Evolutionary conservation across 768 basidiomycete genomes (phyloP), one percentile per base, ranked within the genome.

Genomic region (Harrya chromipes): DNA sequence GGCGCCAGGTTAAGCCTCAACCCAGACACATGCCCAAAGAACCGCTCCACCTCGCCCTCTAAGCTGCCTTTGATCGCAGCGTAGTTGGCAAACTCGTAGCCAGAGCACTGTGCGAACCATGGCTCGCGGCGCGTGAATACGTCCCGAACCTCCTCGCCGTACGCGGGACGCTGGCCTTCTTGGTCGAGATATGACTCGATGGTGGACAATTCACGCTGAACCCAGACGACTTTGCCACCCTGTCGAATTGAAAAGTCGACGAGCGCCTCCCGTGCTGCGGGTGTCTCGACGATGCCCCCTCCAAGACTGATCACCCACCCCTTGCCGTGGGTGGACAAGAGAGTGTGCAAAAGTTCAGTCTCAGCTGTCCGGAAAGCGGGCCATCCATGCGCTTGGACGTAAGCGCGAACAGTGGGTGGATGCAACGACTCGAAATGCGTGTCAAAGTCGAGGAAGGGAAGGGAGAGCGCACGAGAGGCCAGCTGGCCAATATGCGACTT

Each of bases 281-380:
- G 77, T 0, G 84, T 89, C 70, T 99, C 95, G 26, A 98, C 91
- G 49, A 98, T 84, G 1, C 95, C 95, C 4, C 97, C 97, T 4
- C 97, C 95, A 17, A 97, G 82, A 55, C 89, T 92, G 65, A 98
- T 81, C 46, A 97, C 77, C 67, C 92, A 83, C 0, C 75, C 72
- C 5, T 77, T 70, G 36, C 76, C 71, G 44, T 80, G 74, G 12
- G 74, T 72, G 16, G 68, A 60, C 35, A 95, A 73, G 35, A 97
- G 74, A 35, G 89, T 81, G 26, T 79, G 69, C 11, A 97, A 75
- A 44, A 87, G 75, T 9, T 73, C 78, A 0, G 80, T 72, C 69
- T 99, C 97, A 1, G 84, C 86, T 14, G 70, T 74, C 16, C 97
- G 85, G 81, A 99, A 99, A 4, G 84, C 87, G 0, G 82, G 73